These are phyloP conservation scores for Neopestalotiopsis sp. DNA, from an alignment of 2,329 filamentous ascomycete species.

Conservation along the genomic window DNA sequence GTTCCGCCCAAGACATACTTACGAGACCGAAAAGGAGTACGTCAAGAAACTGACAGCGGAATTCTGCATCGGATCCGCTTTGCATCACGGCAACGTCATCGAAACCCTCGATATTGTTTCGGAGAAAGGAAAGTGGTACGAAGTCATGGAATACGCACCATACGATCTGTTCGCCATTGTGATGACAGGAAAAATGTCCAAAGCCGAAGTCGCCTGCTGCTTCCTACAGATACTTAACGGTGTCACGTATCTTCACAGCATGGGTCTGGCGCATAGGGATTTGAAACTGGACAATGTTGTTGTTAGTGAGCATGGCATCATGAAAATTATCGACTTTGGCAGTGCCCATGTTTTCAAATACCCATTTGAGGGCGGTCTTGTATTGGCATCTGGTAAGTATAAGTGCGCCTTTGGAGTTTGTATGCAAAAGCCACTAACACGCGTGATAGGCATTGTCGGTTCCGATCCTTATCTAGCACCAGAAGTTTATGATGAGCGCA, in stretches of 20 bases:
- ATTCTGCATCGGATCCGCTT: constrained; percentile 95
- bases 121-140: constrained; percentile 93
- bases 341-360: constrained; percentile 97
- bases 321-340: constrained; percentile 99
- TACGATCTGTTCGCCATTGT: constrained; percentile 97
- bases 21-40: constrained; percentile 94
- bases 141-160: constrained; percentile 98
- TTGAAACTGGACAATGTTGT: constrained; percentile 98
- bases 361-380: constrained; percentile 90
- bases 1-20: constrained; percentile 88
- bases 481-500: constrained; percentile 91
- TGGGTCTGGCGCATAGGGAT: constrained; percentile 93
- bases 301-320: constrained; percentile 93
- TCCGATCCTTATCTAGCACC: constrained; percentile 95
- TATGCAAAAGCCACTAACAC: neutral
- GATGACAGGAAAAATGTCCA: constrained; percentile 97
- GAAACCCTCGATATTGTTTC: constrained; percentile 96
- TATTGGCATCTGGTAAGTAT: constrained; percentile 76
- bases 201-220: constrained; percentile 87
- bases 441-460: constrained; percentile 65
- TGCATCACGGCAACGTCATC: constrained; percentile 98
- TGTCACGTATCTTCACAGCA: constrained; percentile 91
- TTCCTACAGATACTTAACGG: constrained; percentile 95
- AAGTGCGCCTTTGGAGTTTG: neutral
- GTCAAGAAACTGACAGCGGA: constrained; percentile 98